Evolutionary conservation across 2,329 filamentous ascomycete species (phyloP), one percentile per base, ranked within the genome.

Genomic region (Alternaria longipes): DNA sequence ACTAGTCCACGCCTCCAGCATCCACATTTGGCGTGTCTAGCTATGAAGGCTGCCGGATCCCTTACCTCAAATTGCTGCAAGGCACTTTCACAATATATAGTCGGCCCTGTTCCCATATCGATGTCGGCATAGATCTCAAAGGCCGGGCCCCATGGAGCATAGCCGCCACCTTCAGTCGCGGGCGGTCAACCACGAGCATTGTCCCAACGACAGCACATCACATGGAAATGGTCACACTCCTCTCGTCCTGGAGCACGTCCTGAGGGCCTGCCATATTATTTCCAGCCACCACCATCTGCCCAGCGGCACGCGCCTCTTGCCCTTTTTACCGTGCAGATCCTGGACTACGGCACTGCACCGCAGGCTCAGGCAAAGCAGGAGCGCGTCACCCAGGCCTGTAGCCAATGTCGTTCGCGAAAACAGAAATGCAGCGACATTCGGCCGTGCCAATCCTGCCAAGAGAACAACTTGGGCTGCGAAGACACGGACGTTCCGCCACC

Each of bases 401-500:
- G 80, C 60, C 72, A 79, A 54, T 80, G 79, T 56, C 75, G 79
- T 55, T 68, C 74, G 47, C 75, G 78, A 38, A 80, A 80, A 62
- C 79, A 80, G 60, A 80, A 80, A 59, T 80, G 79, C 58, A 77
- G 80, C 65, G 79, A 81, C 65, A 69, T 72, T 14, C 69, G 77
- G 41, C 78, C 79, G 6, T 81, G 79, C 61, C 72, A 76, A 54
- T 88, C 89, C 71, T 99, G 95, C 78, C 91, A 90, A 71, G 94
- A 98, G 69, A 96, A 96, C 76, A 89, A 87, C 67, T 85, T 93
- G 30, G 85, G 89, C 54, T 99, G 95, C 82, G 89, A 92, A 78
- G 98, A 97, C 78, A 89, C 94, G 67, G 94, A 97, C 74, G 91
- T 95, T 6, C 91, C 93, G 22, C 93, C 93, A 16, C 95, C 96